phyloP scores from a whole-genome alignment of 805 yeast species.

The Zygotorulaspora sp. region DNA sequence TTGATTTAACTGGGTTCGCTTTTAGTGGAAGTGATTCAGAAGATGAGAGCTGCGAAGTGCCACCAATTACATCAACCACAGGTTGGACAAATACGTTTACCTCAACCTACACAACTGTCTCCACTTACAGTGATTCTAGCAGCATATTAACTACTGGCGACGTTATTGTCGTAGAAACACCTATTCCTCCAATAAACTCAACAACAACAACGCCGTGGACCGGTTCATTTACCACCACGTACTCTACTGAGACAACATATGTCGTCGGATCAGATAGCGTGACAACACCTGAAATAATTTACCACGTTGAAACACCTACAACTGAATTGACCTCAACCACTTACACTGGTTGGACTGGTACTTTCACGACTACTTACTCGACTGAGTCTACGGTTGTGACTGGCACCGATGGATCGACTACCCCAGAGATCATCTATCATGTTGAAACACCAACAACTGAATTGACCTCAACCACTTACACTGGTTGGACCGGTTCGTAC shows the following conservation, averaged over 20 bases:
- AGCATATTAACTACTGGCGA: constrained; percentile 13
- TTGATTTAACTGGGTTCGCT: constrained; percentile 16
- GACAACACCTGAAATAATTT: too few relatives aligned
- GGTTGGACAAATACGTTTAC: constrained; percentile 16
- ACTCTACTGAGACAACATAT: not conserved
- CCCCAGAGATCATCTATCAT: too few relatives aligned
- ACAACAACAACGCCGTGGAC: constrained; percentile 1
- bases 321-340: too few relatives aligned
- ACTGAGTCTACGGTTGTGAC: too few relatives aligned
- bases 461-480: too few relatives aligned
- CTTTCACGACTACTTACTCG: too few relatives aligned
- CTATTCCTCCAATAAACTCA: constrained; percentile 2
- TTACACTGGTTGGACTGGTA: constrained; percentile 16
- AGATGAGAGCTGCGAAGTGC: constrained; percentile 2
- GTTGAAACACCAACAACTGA: too few relatives aligned
- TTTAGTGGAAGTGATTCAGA: constrained; percentile 12
- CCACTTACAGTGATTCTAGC: constrained; percentile 10
- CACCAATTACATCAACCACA: constrained; percentile 12
- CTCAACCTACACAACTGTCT: constrained; percentile 15
- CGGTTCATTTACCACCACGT: not conserved
- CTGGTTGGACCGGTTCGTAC: too few relatives aligned
- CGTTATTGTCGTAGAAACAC: constrained; percentile 17
- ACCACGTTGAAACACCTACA: too few relatives aligned
- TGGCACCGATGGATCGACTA: too few relatives aligned
- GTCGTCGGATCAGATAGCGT: not conserved